Evolutionary conservation across 345 rosid species (phyloP).

Genomic region (Syzygium grande): DNA sequence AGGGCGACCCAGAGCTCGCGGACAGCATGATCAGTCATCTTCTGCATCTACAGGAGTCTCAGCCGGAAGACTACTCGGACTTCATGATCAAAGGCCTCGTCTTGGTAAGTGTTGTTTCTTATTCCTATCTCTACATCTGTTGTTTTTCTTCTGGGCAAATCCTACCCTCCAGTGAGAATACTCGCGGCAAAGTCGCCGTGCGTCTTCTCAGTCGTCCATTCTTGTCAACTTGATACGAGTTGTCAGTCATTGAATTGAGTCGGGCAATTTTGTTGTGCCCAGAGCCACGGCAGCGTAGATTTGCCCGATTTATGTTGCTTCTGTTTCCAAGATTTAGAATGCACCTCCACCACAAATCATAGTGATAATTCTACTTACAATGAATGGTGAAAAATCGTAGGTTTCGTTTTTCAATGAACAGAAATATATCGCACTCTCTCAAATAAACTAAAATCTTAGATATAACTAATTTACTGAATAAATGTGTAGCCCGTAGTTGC

Average conservation of each 20-base stretch:
- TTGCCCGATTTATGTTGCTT: background rate
- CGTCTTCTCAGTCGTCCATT: too few relatives aligned
- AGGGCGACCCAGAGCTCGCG: background rate
- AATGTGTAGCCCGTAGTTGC: too few relatives aligned
- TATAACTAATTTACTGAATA: too few relatives aligned
- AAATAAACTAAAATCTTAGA: too few relatives aligned
- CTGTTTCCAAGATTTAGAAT: background rate
- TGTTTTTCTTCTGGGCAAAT: background rate
- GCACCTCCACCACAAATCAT: background rate
- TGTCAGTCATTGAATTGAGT: too few relatives aligned
- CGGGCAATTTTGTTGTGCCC: too few relatives aligned
- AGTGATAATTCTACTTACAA: background rate
- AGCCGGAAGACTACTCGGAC: constrained; percentile 13
- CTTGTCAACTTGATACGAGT: too few relatives aligned
- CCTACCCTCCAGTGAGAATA: too few relatives aligned
- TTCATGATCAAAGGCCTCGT: constrained; percentile 43
- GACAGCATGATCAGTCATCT: constrained; percentile 54
- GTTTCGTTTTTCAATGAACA: too few relatives aligned
- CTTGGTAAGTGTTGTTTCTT: background rate
- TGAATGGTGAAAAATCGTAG: background rate
- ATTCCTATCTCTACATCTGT: background rate
- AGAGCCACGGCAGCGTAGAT: background rate
- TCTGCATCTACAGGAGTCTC: constrained; percentile 37
- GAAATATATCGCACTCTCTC: background rate
- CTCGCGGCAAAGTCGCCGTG: too few relatives aligned